Conservation (phyloP, 73 alveolate species). For the Tetrahymena elliotti region DNA sequence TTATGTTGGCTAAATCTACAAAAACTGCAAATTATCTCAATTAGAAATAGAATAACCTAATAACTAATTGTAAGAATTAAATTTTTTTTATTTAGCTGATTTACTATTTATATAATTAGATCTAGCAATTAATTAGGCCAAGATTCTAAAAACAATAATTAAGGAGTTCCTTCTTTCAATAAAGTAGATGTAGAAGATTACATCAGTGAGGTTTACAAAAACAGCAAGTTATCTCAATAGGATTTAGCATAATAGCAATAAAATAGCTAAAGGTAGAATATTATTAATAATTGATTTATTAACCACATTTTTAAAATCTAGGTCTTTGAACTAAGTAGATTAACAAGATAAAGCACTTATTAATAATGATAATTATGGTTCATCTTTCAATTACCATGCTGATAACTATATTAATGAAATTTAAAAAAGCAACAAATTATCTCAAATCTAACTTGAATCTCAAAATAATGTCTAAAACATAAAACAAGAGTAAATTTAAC, state of each 20-base stretch:
- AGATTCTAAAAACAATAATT: background rate
- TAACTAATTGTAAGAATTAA: background rate
- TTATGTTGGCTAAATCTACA: background rate
- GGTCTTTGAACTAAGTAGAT: background rate
- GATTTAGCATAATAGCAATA: background rate
- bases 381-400: background rate
- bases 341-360: too few relatives aligned
- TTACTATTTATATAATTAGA: background rate
- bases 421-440: too few relatives aligned
- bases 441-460: background rate
- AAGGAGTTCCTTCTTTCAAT: background rate
- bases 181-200: background rate
- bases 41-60: background rate
- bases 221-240: background rate
- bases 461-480: too few relatives aligned
- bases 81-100: background rate
- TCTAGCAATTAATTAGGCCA: background rate
- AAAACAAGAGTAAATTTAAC: background rate
- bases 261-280: background rate
- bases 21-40: background rate
- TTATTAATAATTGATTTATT: too few relatives aligned
- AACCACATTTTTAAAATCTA: too few relatives aligned
- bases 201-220: background rate
- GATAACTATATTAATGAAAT: background rate
- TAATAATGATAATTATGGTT: too few relatives aligned